Conservation (phyloP, 2,329 filamentous ascomycete species). For the Verticillium alfalfae region DNA sequence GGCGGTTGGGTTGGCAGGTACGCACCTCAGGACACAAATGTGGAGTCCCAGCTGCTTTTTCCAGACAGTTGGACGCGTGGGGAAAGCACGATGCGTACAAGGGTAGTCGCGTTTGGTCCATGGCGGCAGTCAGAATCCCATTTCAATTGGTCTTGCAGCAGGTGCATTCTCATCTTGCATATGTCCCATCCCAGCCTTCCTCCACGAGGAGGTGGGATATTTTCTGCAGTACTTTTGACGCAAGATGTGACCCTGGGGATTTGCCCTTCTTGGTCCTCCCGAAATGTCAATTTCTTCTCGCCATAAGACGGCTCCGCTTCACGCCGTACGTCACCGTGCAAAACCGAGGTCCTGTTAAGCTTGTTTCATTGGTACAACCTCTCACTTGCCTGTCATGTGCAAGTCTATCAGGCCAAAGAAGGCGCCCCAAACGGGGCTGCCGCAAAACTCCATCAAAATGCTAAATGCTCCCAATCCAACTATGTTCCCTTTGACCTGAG, state of each 20-base stretch:
- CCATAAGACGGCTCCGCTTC: too few species aligned
- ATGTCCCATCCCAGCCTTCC: too few species aligned
- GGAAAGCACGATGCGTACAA: background rate
- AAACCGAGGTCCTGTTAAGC: background rate
- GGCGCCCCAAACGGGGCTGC: background rate
- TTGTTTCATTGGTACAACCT: background rate
- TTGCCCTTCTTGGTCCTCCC: too few species aligned
- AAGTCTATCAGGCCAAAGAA: background rate
- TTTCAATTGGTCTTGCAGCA: background rate
- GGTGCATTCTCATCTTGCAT: background rate
- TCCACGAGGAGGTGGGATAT: too few species aligned
- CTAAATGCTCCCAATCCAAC: background rate
- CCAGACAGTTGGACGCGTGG: background rate
- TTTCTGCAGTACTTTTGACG: too few species aligned
- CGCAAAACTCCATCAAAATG: background rate
- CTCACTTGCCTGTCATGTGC: background rate
- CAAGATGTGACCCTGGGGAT: too few species aligned
- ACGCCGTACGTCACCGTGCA: background rate
- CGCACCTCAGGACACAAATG: background rate
- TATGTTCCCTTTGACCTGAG: background rate
- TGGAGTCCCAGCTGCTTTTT: background rate
- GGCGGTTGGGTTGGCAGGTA: background rate
- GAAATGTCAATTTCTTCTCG: too few species aligned
- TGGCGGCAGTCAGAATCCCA: background rate
- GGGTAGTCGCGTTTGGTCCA: background rate